Evolutionary conservation across 805 yeast species (phyloP), one percentile per base, ranked within the genome.

Genomic region (Ogataea wickerhamii): DNA sequence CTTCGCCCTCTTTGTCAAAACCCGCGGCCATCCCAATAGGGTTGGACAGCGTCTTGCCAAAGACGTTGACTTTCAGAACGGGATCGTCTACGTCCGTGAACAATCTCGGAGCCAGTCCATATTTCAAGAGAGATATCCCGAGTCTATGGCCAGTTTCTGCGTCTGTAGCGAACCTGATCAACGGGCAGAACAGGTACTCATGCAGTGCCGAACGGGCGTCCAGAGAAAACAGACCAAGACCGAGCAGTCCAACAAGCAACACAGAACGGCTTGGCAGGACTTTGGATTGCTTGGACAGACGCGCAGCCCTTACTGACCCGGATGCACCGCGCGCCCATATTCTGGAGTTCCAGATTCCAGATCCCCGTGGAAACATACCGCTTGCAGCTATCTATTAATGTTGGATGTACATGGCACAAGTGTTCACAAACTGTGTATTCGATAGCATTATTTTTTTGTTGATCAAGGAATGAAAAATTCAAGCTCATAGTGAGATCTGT

Each of bases 1-100:
- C 95, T 55, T 87, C 95, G 36, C 87, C 98, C 54, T 89, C 82
- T 64, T 91, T 91, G 62, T 91, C 98, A 47, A 91, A 74, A 10
- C 98, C 98, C 18, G 98, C 98, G 34, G 98, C 97, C 52, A 89
- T 72, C 11, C 97, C 97, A 34, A 91, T 68, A 18, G 98, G 97
- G 39, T 82, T 80, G 16, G 72, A 71, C 56, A 91, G 64, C 0
- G 54, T 66, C 38, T 68, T 73, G 6, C 87, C 87, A 57, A 86
- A 85, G 0, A 82, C 81, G 28, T 70, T 58, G 16, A 82, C 87
- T 12, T 72, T 64, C 45, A 86, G 67, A 3, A 64, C 60, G 11
- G 70, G 68, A 42, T 74, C 78, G 40, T 70, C 76, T 23, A 65
- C 59, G 43, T 79, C 84, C 33, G 68, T 69, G 42, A 70, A 70